These are phyloP conservation scores for Nothophaeocryptopus gaeumannii DNA, from an alignment of 2,329 filamentous ascomycete species.

Conservation along the genomic window DNA sequence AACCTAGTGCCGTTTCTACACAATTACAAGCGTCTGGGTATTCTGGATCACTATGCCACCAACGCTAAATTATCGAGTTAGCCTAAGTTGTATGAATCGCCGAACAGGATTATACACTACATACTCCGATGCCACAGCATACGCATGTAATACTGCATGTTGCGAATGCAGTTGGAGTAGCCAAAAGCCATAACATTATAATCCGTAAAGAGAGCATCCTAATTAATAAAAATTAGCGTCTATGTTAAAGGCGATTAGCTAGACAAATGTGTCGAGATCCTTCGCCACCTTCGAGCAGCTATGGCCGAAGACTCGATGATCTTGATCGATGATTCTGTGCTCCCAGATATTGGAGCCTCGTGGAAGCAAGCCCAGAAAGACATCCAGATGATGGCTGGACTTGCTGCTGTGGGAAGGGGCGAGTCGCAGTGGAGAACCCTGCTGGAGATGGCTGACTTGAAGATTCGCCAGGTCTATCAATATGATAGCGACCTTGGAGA, in stretches of 20 bases:
- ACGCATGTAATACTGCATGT: no score
- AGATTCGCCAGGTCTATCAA: conserved; percentile 2
- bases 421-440: conserved; percentile 13
- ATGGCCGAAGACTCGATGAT: conserved; percentile 6
- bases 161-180: no score
- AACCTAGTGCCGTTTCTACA: no score
- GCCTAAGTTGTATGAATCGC: no score
- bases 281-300: conserved; percentile 13
- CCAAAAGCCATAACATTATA: no score
- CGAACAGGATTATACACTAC: no score
- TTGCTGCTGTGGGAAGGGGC: conserved; percentile 13
- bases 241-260: conserved; percentile 26
- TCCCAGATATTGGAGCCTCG: conserved; percentile 6
- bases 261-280: conserved; percentile 20
- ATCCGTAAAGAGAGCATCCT: conserved; percentile 17
- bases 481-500: conserved; percentile 9
- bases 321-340: conserved; percentile 13
- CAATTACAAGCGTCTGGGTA: no score
- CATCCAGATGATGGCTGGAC: conserved; percentile 17
- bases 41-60: no score
- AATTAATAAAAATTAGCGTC: no score
- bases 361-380: conserved; percentile 11
- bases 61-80: no score
- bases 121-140: no score
- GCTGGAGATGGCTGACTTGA: conserved; percentile 10